A percentile compares a stretch with the other conserved stretches of the same genome.
phyloP scores from a whole-genome alignment of 2,329 filamentous ascomycete species.

The Monosporascus sp. region DNA sequence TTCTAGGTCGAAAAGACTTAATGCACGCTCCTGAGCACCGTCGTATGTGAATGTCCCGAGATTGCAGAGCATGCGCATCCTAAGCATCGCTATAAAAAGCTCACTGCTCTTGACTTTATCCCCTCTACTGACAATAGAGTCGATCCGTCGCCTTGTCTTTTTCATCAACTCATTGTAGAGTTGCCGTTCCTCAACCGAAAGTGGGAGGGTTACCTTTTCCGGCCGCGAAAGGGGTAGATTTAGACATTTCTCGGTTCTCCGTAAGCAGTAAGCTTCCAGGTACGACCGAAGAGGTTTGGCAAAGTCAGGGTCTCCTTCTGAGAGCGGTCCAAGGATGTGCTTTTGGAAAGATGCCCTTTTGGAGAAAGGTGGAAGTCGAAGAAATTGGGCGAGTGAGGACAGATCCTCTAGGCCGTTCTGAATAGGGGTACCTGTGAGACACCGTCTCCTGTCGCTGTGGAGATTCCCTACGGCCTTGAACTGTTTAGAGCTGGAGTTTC shows the following conservation, averaged over 20 bases:
- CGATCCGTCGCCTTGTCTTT: not conserved
- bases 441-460: slow-evolving; percentile 26
- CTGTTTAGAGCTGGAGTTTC: slow-evolving; percentile 23
- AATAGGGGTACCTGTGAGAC: slow-evolving; percentile 34
- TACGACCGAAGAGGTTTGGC: slow-evolving; percentile 4
- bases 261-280: slow-evolving; percentile 4
- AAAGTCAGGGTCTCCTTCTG: not conserved
- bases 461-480: slow-evolving; percentile 24
- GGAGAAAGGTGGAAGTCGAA: slow-evolving; percentile 19
- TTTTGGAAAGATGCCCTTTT: slow-evolving; percentile 16
- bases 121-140: slow-evolving; percentile 1
- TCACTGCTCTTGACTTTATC: not conserved
- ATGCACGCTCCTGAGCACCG: not conserved
- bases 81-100: slow-evolving; percentile 3
- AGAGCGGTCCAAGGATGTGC: slow-evolving; percentile 8
- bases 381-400: slow-evolving; percentile 26
- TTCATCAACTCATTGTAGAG: not conserved
- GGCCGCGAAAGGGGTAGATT: not conserved
- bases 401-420: slow-evolving; percentile 34
- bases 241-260: slow-evolving; percentile 3
- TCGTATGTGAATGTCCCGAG: not conserved
- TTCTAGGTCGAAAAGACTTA: not conserved
- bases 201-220: not conserved
- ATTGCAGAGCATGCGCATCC: slow-evolving; percentile 5
- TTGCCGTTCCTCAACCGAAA: not conserved